Evolutionary conservation across 192 early-diverging fungal species (phyloP).

Genomic region (Backusella tarrabulga): DNA sequence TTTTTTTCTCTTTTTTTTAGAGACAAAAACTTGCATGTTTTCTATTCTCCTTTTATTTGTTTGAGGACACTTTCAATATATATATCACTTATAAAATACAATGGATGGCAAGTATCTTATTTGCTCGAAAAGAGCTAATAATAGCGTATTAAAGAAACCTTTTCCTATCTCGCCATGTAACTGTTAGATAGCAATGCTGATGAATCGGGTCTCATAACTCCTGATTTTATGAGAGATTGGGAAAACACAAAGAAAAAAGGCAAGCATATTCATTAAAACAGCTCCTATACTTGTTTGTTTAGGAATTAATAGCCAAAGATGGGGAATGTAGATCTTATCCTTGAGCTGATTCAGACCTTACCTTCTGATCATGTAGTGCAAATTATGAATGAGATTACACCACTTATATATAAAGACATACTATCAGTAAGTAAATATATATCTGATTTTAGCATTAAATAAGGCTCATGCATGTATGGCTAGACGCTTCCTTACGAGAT

Average conservation of each 20-base stretch:
- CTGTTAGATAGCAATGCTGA: not conserved
- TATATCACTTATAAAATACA: not conserved
- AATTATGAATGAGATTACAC: conserved; percentile 39
- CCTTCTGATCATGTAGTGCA: conserved; percentile 38
- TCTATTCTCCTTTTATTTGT: not conserved
- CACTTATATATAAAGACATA: conserved; percentile 54
- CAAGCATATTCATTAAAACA: not conserved
- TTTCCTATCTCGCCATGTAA: not conserved
- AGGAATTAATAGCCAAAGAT: not conserved
- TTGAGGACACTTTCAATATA: not conserved
- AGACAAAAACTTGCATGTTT: too few relatives aligned
- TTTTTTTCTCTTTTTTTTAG: too few relatives aligned
- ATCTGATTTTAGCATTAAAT: too few relatives aligned
- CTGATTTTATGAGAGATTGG: conserved; percentile 37
- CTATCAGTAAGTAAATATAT: conserved; percentile 30
- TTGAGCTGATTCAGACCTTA: conserved; percentile 48
- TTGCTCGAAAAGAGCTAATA: not conserved
- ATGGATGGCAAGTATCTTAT: not conserved
- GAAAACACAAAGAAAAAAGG: conserved; percentile 42
- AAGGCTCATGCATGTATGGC: not conserved
- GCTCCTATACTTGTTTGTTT: not conserved
- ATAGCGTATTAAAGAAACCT: not conserved
- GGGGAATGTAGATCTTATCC: conserved; percentile 42
- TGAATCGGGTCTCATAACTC: conserved; percentile 22
- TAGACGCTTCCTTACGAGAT: conserved; percentile 52